Conservation (phyloP, 208 protist species). For the Trypanosomatidae sp. region DNA sequence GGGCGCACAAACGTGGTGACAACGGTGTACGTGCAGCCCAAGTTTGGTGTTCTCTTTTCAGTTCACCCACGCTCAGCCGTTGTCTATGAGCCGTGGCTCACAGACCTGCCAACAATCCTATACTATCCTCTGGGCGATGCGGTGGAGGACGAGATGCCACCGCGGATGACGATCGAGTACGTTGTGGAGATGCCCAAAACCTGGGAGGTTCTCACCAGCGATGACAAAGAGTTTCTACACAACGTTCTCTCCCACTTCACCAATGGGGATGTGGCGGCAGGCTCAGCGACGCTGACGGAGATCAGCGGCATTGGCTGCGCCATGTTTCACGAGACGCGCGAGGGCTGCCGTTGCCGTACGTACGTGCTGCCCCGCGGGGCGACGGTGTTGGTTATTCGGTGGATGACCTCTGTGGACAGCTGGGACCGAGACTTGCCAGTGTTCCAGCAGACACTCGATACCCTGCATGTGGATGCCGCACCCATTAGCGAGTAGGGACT, state of each 20-base stretch:
- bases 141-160: conserved; percentile 6
- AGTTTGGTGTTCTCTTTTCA: conserved; percentile 53
- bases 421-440: conserved; percentile 43
- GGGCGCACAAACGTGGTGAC: conserved; percentile 20
- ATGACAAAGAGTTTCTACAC: conserved; percentile 57
- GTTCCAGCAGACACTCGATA: conserved; percentile 63
- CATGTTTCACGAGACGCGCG: conserved; percentile 50
- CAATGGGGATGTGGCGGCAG: conserved; percentile 33
- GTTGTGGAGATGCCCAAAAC: conserved; percentile 38
- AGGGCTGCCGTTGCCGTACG: conserved; percentile 45
- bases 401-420: conserved; percentile 37
- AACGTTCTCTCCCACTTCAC: conserved; percentile 69
- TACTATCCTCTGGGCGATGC: conserved; percentile 60
- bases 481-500: conserved; percentile 4
- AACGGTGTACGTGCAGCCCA: conserved; percentile 43
- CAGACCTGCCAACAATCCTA: conserved; percentile 35
- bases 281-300: conserved; percentile 33
- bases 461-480: conserved; percentile 48
- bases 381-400: conserved; percentile 50
- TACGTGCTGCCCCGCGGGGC: conserved; percentile 47
- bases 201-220: conserved; percentile 39
- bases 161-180: conserved; percentile 32
- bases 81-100: conserved; percentile 50
- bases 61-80: conserved; percentile 36
- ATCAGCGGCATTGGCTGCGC: conserved; percentile 46